These are phyloP conservation scores for Phyllosticta citriasiana DNA, from an alignment of 2,329 filamentous ascomycete species.

Conservation along the genomic window DNA sequence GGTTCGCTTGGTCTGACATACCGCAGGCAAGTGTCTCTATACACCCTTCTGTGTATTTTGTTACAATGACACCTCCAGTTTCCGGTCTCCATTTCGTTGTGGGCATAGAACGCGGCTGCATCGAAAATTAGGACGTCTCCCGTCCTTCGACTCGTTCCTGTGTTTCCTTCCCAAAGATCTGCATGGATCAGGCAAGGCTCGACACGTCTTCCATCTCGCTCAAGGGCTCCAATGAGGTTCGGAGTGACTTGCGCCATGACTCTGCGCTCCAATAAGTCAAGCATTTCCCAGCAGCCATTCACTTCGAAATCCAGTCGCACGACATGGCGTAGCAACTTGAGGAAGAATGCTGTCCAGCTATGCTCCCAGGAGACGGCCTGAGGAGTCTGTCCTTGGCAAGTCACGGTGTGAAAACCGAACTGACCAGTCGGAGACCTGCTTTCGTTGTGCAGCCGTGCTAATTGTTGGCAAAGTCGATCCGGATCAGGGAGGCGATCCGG, in stretches of 20 bases:
- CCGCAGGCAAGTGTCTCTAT: not conserved
- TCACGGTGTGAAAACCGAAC: slow-evolving; percentile 30
- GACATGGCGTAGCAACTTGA: slow-evolving; percentile 22
- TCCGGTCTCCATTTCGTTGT: slow-evolving; percentile 25
- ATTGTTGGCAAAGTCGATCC: not conserved
- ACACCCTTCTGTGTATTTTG: slow-evolving; percentile 2
- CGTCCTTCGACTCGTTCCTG: slow-evolving; percentile 22
- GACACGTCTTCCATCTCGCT: slow-evolving; percentile 16
- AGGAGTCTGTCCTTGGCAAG: slow-evolving; percentile 15
- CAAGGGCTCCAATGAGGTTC: slow-evolving; percentile 18
- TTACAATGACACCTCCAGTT: slow-evolving; percentile 4
- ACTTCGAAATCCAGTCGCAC: slow-evolving; percentile 20
- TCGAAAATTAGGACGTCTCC: slow-evolving; percentile 28
- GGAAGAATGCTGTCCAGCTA: slow-evolving; percentile 33
- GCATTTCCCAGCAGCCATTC: slow-evolving; percentile 24
- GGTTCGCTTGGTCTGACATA: not conserved
- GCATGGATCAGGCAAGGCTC: slow-evolving; percentile 29
- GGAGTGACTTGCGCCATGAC: slow-evolving; percentile 22
- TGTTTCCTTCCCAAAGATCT: slow-evolving; percentile 35
- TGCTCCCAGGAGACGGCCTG: slow-evolving; percentile 25
- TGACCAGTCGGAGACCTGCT: slow-evolving; percentile 18
- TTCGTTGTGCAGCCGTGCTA: not conserved
- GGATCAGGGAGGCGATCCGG: not conserved
- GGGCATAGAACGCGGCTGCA: slow-evolving; percentile 29
- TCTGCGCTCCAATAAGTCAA: slow-evolving; percentile 13